phyloP scores from a whole-genome alignment of 441 rosid species.

The Pelargonium australe region DNA sequence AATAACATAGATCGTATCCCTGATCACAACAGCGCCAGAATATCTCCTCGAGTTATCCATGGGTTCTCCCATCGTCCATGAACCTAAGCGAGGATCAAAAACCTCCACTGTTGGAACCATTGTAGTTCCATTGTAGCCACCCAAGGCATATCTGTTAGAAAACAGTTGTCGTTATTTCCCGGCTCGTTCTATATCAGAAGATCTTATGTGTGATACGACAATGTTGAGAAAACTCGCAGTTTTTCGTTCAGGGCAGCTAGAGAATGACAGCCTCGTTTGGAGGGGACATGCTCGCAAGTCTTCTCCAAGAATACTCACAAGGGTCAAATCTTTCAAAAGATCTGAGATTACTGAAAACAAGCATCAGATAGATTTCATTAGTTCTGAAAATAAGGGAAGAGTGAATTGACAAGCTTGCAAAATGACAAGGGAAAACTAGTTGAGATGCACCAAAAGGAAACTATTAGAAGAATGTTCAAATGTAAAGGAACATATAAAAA shows the following conservation, averaged over 20 bases:
- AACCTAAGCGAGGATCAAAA: slow-evolving; percentile 34
- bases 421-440: background rate
- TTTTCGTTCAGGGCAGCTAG: slow-evolving; percentile 29
- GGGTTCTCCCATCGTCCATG: slow-evolving; percentile 28
- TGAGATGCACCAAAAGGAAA: background rate
- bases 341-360: slow-evolving; percentile 21
- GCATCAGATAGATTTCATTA: background rate
- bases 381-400: background rate
- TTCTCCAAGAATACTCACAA: slow-evolving; percentile 31
- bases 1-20: slow-evolving; percentile 28
- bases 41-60: slow-evolving; percentile 29
- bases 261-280: slow-evolving; percentile 34
- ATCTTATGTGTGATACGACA: background rate
- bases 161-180: too few species aligned
- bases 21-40: slow-evolving; percentile 28
- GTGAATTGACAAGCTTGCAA: background rate
- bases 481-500: too few species aligned
- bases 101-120: slow-evolving; percentile 35
- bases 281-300: slow-evolving; percentile 24
- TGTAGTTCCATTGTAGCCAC: slow-evolving; percentile 33
- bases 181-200: too few species aligned
- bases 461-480: background rate
- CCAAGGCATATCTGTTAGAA: slow-evolving; percentile 32
- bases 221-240: slow-evolving; percentile 26
- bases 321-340: slow-evolving; percentile 40